Percentiles rank a stretch among this genome's conserved stretches.
Conservation (phyloP, 2,329 filamentous ascomycete genomes). For the Trichoderma endophyticum region DNA sequence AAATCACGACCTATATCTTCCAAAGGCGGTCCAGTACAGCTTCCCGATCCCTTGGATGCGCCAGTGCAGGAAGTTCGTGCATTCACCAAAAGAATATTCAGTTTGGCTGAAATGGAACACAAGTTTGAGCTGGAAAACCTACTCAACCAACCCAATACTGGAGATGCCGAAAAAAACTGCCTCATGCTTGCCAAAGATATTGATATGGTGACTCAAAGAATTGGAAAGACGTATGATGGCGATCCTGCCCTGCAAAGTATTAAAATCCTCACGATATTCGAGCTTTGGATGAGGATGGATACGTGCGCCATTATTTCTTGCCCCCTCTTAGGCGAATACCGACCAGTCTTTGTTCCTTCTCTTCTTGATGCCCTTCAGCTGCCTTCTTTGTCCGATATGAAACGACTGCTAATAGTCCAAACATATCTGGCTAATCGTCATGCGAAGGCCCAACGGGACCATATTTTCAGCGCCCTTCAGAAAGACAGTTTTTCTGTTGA, state of each 20-base stretch:
- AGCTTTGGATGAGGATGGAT: slow-evolving; percentile 22
- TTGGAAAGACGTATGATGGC: neutral
- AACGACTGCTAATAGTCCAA: slow-evolving; percentile 39
- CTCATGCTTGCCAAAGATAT: too few relatives aligned
- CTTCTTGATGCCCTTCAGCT: slow-evolving; percentile 56
- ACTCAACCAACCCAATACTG: too few relatives aligned
- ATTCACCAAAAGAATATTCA: too few relatives aligned
- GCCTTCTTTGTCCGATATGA: slow-evolving; percentile 44
- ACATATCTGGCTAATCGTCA: slow-evolving; percentile 7
- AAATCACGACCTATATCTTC: too few relatives aligned
- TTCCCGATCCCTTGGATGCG: too few relatives aligned
- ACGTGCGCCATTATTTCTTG: slow-evolving; percentile 28
- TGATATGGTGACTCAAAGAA: too few relatives aligned
- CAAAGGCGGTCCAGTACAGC: too few relatives aligned
- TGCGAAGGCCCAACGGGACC: neutral
- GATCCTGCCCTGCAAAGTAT: slow-evolving; percentile 16
- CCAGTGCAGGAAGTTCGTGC: too few relatives aligned
- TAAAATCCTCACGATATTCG: slow-evolving; percentile 20
- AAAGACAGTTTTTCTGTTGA: neutral
- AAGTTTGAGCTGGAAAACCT: too few relatives aligned
- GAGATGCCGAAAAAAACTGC: too few relatives aligned
- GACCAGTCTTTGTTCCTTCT: slow-evolving; percentile 38
- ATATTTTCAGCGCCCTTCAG: neutral
- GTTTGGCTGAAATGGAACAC: too few relatives aligned
- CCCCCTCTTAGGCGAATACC: slow-evolving; percentile 49